Conservation (phyloP, 1,284 basidiomycete genomes). For the Fomitopsis schrenkii region DNA sequence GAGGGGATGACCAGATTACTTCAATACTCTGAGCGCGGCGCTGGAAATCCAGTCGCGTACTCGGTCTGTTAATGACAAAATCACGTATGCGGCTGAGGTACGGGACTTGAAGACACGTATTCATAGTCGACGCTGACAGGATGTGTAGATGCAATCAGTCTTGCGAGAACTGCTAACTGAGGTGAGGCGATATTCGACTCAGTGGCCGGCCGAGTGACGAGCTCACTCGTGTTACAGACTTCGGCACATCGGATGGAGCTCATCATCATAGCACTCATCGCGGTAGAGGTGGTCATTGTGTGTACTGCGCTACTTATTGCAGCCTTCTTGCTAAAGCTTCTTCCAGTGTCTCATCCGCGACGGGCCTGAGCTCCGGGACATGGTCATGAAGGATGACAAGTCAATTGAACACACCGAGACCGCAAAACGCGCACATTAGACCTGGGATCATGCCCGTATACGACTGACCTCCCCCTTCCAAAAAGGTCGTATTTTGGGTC, state of each 20-base stretch:
- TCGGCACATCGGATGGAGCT: conserved; percentile 88
- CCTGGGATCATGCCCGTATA: too few relatives aligned
- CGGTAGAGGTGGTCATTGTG: conserved; percentile 87
- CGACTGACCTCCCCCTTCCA: too few relatives aligned
- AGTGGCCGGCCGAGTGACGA: neutral
- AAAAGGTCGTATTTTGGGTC: too few relatives aligned
- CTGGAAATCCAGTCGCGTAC: conserved; percentile 82
- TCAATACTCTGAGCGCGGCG: conserved; percentile 76
- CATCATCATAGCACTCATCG: conserved; percentile 86
- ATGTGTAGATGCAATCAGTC: conserved; percentile 61
- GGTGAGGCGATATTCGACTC: conserved; percentile 32
- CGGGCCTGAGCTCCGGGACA: conserved; percentile 61
- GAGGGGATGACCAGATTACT: conserved; percentile 56
- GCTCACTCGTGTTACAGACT: conserved; percentile 41
- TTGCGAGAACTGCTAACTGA: conserved; percentile 77
- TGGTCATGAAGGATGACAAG: conserved; percentile 27
- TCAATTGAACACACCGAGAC: conserved; percentile 4
- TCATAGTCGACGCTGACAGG: neutral
- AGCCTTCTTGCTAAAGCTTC: neutral
- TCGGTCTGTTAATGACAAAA: conserved; percentile 83
- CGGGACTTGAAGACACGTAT: conserved; percentile 17
- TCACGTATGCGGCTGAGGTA: conserved; percentile 88
- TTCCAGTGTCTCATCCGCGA: conserved; percentile 55
- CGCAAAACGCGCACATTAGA: neutral
- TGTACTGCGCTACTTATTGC: conserved; percentile 26